Evolutionary conservation across 345 rosid genomes (phyloP).

Genomic region (Alliaria petiolata): DNA sequence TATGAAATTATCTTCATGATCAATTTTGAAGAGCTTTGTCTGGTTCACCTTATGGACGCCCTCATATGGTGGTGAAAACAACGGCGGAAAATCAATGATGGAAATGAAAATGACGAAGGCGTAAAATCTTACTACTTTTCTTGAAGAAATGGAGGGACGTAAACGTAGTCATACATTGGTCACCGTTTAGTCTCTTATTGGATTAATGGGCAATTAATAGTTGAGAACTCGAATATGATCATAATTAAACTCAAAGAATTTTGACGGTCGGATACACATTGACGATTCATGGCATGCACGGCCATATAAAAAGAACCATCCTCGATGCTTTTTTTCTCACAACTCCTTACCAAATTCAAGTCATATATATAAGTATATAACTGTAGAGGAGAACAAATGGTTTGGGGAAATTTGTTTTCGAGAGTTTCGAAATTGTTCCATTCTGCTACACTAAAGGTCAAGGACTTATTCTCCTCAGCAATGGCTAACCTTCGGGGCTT

Average conservation of each 20-base stretch:
- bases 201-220: not conserved
- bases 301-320: slow-evolving; percentile 5
- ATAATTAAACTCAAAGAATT: not conserved
- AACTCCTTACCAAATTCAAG: not conserved
- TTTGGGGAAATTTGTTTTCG: not conserved
- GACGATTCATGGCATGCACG: slow-evolving; percentile 4
- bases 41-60: too few relatives aligned
- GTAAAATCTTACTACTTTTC: too few relatives aligned
- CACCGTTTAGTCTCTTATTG: not conserved
- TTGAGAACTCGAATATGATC: not conserved
- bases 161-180: too few relatives aligned
- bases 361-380: not conserved
- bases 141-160: too few relatives aligned
- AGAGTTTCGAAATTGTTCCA: slow-evolving; percentile 14
- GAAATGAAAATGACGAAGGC: too few relatives aligned
- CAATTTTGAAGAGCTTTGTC: too few relatives aligned
- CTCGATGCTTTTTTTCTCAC: not conserved
- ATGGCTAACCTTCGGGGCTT: not conserved
- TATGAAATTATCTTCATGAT: too few relatives aligned
- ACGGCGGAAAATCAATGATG: too few relatives aligned
- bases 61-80: too few relatives aligned
- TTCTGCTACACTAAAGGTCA: not conserved
- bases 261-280: slow-evolving; percentile 11
- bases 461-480: not conserved
- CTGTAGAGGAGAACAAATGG: not conserved